Percentiles rank a stretch among this genome's conserved stretches.
These are phyloP conservation scores for Cladophialophora immunda DNA, from an alignment of 2,329 filamentous ascomycete genomes.

Conservation along the genomic window DNA sequence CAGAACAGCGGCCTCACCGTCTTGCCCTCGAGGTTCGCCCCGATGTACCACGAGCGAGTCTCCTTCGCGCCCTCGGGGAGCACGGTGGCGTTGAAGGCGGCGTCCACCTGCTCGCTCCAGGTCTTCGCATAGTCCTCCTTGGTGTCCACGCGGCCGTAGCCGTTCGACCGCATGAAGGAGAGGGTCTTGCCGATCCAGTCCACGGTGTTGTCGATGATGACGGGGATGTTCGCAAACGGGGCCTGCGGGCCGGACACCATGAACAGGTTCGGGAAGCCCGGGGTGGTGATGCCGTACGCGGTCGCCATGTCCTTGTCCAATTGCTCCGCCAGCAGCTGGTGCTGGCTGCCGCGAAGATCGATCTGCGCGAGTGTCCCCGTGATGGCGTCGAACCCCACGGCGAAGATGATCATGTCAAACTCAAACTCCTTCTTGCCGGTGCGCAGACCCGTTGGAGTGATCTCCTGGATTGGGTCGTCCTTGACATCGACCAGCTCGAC, in stretches of 20 bases:
- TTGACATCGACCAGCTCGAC: constrained; percentile 59
- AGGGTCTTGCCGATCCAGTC: constrained; percentile 53
- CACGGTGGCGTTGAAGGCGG: constrained; percentile 56
- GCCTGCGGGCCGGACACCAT: constrained; percentile 63
- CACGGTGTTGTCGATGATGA: constrained; percentile 61
- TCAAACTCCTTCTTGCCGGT: constrained; percentile 50
- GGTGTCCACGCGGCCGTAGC: constrained; percentile 61
- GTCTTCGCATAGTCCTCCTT: constrained; percentile 53
- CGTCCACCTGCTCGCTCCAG: constrained; percentile 61
- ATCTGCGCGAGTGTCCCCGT: constrained; percentile 51
- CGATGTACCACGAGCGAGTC: constrained; percentile 63
- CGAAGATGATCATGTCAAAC: constrained; percentile 52
- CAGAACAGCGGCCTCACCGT: constrained; percentile 21
- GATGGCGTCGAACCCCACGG: constrained; percentile 54
- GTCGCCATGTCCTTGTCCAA: constrained; percentile 46
- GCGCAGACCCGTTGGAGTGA: constrained; percentile 52
- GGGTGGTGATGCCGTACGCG: constrained; percentile 53
- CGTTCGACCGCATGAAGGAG: constrained; percentile 24
- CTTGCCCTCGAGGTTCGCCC: constrained; percentile 64
- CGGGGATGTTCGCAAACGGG: constrained; percentile 63
- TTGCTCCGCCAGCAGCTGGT: constrained; percentile 38
- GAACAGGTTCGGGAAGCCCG: constrained; percentile 59
- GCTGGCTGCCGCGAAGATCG: constrained; percentile 42
- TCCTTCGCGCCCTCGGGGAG: constrained; percentile 53
- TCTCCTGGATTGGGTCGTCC: constrained; percentile 51